A percentile compares a stretch with the other conserved stretches of the same genome.
phyloP scores from a whole-genome alignment of 164 flowering plant genomes.

The Taxillus chinensis region DNA sequence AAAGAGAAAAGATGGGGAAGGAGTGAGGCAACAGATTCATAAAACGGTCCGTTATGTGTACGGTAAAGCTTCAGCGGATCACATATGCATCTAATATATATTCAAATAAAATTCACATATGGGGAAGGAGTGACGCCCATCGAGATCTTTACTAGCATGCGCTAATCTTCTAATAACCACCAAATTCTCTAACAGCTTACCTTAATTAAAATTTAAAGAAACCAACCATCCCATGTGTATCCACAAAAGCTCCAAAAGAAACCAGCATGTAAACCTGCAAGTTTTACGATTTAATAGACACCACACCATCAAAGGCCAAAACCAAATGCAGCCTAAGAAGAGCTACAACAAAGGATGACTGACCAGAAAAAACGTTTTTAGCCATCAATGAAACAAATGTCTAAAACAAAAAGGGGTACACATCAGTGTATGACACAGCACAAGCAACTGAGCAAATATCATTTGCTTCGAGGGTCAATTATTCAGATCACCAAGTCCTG shows the following conservation, averaged over 20 bases:
- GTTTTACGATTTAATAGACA: constrained; percentile 32
- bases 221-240: constrained; percentile 17
- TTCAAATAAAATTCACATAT: background rate
- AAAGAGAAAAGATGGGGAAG: constrained; percentile 4
- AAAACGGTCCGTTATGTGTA: constrained; percentile 6
- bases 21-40: constrained; percentile 13
- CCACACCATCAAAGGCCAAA: constrained; percentile 25
- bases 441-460: too few relatives aligned
- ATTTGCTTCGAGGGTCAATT: too few relatives aligned
- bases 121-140: background rate
- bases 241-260: constrained; percentile 22
- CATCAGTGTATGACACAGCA: too few relatives aligned
- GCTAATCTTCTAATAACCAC: background rate
- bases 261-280: constrained; percentile 44
- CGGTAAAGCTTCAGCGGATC: background rate
- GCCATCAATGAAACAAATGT: background rate
- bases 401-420: too few relatives aligned
- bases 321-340: constrained; percentile 11
- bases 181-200: constrained; percentile 26
- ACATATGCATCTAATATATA: background rate
- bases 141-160: background rate
- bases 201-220: constrained; percentile 18
- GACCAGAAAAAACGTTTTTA: background rate
- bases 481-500: too few relatives aligned
- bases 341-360: constrained; percentile 14